Evolutionary conservation across 169 alveolate species (phyloP), one percentile per base, ranked within the genome.

Genomic region (Toxoplasma gondii): DNA sequence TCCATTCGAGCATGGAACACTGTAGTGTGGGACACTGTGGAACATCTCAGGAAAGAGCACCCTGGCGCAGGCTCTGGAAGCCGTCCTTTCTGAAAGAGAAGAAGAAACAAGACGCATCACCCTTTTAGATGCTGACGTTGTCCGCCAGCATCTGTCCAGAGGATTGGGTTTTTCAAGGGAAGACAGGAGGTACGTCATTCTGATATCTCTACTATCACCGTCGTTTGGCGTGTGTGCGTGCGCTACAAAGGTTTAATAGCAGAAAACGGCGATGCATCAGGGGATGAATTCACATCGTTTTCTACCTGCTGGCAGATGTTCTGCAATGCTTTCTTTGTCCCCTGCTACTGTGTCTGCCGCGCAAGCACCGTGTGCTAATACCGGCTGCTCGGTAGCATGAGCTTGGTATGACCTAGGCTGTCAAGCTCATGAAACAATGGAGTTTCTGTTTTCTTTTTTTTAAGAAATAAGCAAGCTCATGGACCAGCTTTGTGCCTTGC

Each of bases 11-110:
- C 74, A 64, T 64, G 74, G 22, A 27, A 22, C 1, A 7, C 74
- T 4, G 74, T 64, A 16, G n/a, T 64, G 74, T 27, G 74, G 29
- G 7, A 27, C 24, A 64, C 29, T 19, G 24, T 64, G 74, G 34
- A 64, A 64, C 74, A 9, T 67, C n/a, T 24, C 94, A 94, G 97
- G 97, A 34, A 95, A 95, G 64, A 90, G 95, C 87, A 95, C 97
- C n/a, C 87, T 95, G 43, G 97, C 96, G 7, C 92, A 87, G 80
- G 96, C 96, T 0, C 43, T 95, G 78, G 92, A 91, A 67, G 92
- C 91, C 4, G 91, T 95, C 16, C 81, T 95, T 12, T 64, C 31
- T 53, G 95, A 93, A 88, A 82, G 64, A n/a, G 84, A 82, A 4
- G 91, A 44, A 22, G 97, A 95, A 45, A 74, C 83, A 38, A 10